Evolutionary conservation across 208 protist species (phyloP), one percentile per base, ranked within the genome.

Genomic region (Leishmania gerbilli): DNA sequence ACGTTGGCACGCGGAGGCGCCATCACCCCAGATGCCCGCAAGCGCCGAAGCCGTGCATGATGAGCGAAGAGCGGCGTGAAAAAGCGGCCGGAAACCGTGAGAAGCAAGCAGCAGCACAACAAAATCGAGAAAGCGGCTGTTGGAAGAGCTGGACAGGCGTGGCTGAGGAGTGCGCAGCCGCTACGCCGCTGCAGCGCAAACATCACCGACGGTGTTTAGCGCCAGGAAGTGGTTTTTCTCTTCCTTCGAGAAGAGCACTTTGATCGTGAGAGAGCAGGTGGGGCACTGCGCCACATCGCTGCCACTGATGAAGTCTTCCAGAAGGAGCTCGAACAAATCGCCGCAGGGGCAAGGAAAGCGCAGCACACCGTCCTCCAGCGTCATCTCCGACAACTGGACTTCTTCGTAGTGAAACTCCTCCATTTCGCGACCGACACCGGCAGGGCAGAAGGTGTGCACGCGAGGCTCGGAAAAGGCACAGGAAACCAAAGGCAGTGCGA

Each of bases 321-420:
- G 79, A 5, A 85, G 77, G 42, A 98, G 92, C 77, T 97, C 93
- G 76, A 98, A 98, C 34, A 97, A 83, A 79, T 98, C 96, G 13
- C 96, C 96, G 76, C 96, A 98, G 8, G 96, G 96, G 82, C 96
- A 98, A 0, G 96, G 95, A 72, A 95, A 98, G 42, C 87, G 89
- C 68, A 98, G 87, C 62, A 87, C 82, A 19, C 80, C 87, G 75
- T 90, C 89, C 60, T 98, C 94, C 24, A 96, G 71, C 62, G 76
- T 86, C 92, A 98, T 96, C 53, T 98, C 93, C 31, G 77, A 84
- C 74, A 98, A 87, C 56, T 78, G 45, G 27, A 98, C 94, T 77
- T 98, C 93, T 74, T 98, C 95, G 82, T 98, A 98, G 87, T 97
- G 92, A 77, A 93, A 97, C 58, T 87, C 79, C 55, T 96, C 91